Conservation (phyloP, 345 rosid species). For the Lepidium didymum region DNA sequence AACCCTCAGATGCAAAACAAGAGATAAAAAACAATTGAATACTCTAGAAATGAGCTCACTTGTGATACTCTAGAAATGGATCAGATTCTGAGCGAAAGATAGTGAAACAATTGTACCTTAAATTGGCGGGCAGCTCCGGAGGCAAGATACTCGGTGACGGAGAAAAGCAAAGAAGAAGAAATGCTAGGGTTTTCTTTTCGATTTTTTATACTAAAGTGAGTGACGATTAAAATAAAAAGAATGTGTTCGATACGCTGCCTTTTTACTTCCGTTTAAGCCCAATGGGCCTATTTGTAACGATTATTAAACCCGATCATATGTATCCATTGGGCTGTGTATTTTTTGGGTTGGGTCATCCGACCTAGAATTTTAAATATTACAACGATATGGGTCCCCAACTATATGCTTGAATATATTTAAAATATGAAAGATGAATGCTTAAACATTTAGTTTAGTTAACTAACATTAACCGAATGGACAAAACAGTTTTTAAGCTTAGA, state of each 20-base stretch:
- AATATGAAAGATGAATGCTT: too few species aligned
- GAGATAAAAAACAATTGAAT: background rate
- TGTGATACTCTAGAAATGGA: background rate
- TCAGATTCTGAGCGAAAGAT: background rate
- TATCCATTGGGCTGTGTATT: background rate
- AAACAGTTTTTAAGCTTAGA: too few species aligned
- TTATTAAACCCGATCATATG: background rate
- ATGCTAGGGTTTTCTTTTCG: conserved; percentile 19
- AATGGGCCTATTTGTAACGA: conserved; percentile 4
- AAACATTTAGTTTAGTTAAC: too few species aligned
- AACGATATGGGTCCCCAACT: too few species aligned
- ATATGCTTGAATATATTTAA: too few species aligned
- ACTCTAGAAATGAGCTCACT: background rate
- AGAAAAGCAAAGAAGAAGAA: conserved; percentile 9
- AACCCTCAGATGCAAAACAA: background rate
- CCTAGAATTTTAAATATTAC: too few species aligned
- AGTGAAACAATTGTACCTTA: background rate
- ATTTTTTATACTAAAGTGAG: conserved; percentile 4
- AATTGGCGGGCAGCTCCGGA: conserved; percentile 9
- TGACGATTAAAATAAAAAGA: background rate
- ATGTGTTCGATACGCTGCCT: background rate
- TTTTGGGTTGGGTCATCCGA: background rate
- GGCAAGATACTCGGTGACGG: conserved; percentile 16
- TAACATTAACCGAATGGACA: too few species aligned
- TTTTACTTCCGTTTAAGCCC: background rate